Evolutionary conservation across 331 rosid genomes (phyloP).

Genomic region (Rosa hybrid): DNA sequence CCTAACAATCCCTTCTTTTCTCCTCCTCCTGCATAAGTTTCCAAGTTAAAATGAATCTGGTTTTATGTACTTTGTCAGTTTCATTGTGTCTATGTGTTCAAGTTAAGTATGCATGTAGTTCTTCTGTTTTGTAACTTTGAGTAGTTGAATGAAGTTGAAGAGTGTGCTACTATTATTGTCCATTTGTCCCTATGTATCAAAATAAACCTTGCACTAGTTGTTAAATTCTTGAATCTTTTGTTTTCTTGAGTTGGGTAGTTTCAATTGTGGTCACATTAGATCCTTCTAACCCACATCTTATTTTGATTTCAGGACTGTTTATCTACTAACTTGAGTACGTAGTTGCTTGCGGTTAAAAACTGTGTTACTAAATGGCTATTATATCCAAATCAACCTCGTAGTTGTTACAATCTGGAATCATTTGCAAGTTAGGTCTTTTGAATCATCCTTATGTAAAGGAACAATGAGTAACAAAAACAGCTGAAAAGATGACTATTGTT

Average conservation of each 20-base stretch:
- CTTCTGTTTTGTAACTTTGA: not conserved
- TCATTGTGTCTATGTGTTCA: not conserved
- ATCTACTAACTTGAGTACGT: not conserved
- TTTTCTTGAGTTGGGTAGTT: not conserved
- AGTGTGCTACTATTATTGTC: not conserved
- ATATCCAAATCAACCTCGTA: no score
- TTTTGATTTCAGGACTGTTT: not conserved
- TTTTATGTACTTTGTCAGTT: not conserved
- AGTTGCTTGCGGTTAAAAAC: not conserved
- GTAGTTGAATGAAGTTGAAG: not conserved
- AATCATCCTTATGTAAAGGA: not conserved
- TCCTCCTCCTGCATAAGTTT: constrained; percentile 24
- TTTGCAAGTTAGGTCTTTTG: not conserved
- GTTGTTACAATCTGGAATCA: not conserved
- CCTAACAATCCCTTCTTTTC: constrained; percentile 5
- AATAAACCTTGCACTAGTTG: not conserved
- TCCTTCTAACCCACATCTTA: not conserved
- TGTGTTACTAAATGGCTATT: no score
- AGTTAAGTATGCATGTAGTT: constrained; percentile 3
- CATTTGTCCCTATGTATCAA: not conserved
- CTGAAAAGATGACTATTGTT: not conserved
- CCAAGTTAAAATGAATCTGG: not conserved
- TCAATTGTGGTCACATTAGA: not conserved
- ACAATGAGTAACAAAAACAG: not conserved
- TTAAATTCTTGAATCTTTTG: not conserved